A percentile compares a stretch with the other conserved stretches of the same genome.
These are phyloP conservation scores for Linnemannia schmuckeri DNA, from an alignment of 192 early-diverging fungal species.

Conservation along the genomic window DNA sequence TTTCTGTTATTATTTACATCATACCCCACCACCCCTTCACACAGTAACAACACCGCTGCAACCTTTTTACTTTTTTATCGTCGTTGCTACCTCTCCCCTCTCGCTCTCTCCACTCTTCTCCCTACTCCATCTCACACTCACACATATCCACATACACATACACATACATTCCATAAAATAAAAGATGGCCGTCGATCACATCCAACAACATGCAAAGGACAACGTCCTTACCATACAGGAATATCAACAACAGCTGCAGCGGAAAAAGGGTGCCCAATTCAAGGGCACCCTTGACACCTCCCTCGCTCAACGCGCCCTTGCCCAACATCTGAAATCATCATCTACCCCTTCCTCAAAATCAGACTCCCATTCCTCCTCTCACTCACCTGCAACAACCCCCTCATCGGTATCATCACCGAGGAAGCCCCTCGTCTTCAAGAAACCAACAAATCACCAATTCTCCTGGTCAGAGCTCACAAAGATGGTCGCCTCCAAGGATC, in stretches of 20 bases:
- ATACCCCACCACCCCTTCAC: not conserved
- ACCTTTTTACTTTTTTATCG: too few relatives aligned
- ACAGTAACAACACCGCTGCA: too few relatives aligned
- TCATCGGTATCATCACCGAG: slow-evolving; percentile 18
- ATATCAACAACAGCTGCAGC: not conserved
- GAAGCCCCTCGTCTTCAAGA: slow-evolving; percentile 54
- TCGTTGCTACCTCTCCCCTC: too few relatives aligned
- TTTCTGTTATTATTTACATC: not conserved
- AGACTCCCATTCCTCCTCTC: not conserved
- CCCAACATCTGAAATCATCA: too few relatives aligned
- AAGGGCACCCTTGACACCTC: slow-evolving; percentile 25
- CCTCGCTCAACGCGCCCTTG: not conserved
- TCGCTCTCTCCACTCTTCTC: not conserved
- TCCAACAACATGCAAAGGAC: not conserved
- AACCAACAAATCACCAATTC: slow-evolving; percentile 52
- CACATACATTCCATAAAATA: not conserved
- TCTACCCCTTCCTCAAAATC: not conserved
- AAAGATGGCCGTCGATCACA: slow-evolving; percentile 10
- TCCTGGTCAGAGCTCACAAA: slow-evolving; percentile 33
- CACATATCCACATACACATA: not conserved
- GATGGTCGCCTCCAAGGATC: slow-evolving; percentile 42
- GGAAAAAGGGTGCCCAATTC: slow-evolving; percentile 16
- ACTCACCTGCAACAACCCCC: not conserved
- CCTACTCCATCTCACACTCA: not conserved
- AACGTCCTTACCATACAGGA: slow-evolving; percentile 13